Evolutionary conservation across 352 stramenopile genomes (phyloP).

Genomic region (Bremia lactucae): DNA sequence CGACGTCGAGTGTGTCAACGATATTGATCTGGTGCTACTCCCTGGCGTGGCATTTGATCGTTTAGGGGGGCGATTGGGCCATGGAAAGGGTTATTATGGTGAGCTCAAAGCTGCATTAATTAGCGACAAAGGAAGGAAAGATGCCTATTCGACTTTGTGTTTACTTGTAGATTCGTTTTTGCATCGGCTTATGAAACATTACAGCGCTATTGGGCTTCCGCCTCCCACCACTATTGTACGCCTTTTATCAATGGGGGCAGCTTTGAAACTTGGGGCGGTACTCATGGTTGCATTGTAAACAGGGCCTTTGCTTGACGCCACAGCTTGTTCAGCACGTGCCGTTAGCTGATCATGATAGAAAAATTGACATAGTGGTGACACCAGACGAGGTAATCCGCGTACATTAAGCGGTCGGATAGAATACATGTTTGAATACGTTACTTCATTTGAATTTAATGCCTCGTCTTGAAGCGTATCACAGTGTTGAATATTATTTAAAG

Average conservation of each 20-base stretch:
- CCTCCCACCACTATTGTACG: constrained; percentile 52
- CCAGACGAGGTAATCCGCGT: constrained; percentile 40
- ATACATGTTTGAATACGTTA: too few species aligned
- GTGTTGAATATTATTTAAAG: too few species aligned
- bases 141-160: constrained; percentile 3
- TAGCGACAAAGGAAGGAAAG: background rate
- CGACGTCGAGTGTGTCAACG: constrained; percentile 31
- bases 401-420: too few species aligned
- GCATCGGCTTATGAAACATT: constrained; percentile 41
- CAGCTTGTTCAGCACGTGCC: constrained; percentile 57
- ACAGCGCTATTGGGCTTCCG: constrained; percentile 21
- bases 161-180: constrained; percentile 58
- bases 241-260: constrained; percentile 3
- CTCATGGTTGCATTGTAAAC: constrained; percentile 1
- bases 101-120: background rate
- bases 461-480: too few species aligned
- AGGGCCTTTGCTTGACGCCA: constrained; percentile 52
- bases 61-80: constrained; percentile 62
- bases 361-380: constrained; percentile 60
- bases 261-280: background rate
- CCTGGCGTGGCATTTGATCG: constrained; percentile 78
- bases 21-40: constrained; percentile 74
- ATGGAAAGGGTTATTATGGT: constrained; percentile 87
- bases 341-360: constrained; percentile 45
- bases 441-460: too few species aligned